Conservation (phyloP, 2,329 filamentous ascomycete species). For the Zasmidium citrigriseum region DNA sequence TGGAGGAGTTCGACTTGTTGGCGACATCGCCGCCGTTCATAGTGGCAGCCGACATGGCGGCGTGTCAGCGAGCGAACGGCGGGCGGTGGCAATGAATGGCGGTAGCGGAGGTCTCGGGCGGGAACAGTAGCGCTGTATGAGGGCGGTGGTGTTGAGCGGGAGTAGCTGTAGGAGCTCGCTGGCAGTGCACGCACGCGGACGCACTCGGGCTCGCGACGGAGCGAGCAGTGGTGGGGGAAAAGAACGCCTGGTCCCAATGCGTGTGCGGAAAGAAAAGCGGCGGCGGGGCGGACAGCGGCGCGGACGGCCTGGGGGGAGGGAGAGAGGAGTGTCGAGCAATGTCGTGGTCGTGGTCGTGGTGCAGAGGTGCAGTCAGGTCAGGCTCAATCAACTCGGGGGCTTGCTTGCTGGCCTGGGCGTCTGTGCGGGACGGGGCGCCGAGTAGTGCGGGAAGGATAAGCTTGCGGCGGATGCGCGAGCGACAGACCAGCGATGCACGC, state of each 20-base stretch:
- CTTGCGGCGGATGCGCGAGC: not conserved
- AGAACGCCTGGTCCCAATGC: not conserved
- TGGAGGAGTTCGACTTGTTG: slow-evolving; percentile 17
- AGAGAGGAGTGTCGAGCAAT: not conserved
- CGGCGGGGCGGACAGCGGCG: not conserved
- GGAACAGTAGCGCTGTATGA: slow-evolving; percentile 3
- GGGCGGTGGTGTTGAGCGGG: slow-evolving; percentile 2
- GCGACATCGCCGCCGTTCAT: slow-evolving; percentile 30
- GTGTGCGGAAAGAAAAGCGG: slow-evolving; percentile 1
- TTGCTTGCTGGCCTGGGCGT: not conserved
- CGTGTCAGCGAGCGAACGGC: slow-evolving; percentile 13
- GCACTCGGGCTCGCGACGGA: not conserved
- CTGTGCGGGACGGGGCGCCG: too few relatives aligned
- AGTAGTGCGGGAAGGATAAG: not conserved
- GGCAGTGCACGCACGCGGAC: not conserved
- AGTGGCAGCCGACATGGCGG: slow-evolving; percentile 31
- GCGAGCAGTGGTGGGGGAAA: not conserved
- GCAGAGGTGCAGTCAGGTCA: slow-evolving; percentile 1
- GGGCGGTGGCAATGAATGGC: slow-evolving; percentile 3
- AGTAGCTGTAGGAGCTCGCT: not conserved
- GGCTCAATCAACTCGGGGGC: not conserved
- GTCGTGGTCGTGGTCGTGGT: not conserved
- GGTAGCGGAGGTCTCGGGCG: not conserved
- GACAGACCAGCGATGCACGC: too few relatives aligned
- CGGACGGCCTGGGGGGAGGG: not conserved